Evolutionary conservation across 331 rosid species (phyloP).

Genomic region (Quercus phellos): DNA sequence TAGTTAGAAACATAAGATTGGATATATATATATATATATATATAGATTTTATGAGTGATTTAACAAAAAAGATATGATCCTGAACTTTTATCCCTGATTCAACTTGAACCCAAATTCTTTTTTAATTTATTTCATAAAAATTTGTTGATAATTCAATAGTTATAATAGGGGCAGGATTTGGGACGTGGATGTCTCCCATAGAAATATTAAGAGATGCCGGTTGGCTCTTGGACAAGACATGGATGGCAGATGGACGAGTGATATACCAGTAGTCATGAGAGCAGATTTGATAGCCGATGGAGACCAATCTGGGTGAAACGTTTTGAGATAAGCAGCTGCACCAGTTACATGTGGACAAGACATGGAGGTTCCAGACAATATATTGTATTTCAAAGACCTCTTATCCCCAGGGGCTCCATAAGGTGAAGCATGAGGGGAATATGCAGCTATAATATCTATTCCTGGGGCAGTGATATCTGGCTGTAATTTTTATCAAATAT

Average conservation of each 20-base stretch:
- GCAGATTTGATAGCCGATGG: conserved; percentile 23
- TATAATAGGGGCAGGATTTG: too few relatives aligned
- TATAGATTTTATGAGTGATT: too few relatives aligned
- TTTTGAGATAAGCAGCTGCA: conserved; percentile 6
- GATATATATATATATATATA: too few relatives aligned
- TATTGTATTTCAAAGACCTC: neutral
- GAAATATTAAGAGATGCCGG: too few relatives aligned
- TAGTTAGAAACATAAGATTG: neutral
- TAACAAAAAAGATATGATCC: too few relatives aligned
- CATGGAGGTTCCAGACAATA: neutral
- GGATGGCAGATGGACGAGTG: too few relatives aligned
- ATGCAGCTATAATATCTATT: conserved; percentile 16
- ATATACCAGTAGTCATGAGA: conserved; percentile 8
- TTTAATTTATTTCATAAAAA: too few relatives aligned
- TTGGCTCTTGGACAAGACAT: too few relatives aligned
- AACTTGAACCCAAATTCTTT: too few relatives aligned
- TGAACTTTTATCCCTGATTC: too few relatives aligned
- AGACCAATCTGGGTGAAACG: conserved; percentile 11
- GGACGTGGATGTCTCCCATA: too few relatives aligned
- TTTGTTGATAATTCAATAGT: too few relatives aligned
- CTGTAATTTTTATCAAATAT: neutral
- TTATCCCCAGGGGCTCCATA: neutral
- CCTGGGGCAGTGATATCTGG: conserved; percentile 18
- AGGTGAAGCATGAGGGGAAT: neutral
- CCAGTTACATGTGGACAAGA: conserved; percentile 19